These are phyloP conservation scores for Antitrichia curtipendula DNA, from an alignment of 225 moss, liverwort and hornwort species.

Conservation along the genomic window DNA sequence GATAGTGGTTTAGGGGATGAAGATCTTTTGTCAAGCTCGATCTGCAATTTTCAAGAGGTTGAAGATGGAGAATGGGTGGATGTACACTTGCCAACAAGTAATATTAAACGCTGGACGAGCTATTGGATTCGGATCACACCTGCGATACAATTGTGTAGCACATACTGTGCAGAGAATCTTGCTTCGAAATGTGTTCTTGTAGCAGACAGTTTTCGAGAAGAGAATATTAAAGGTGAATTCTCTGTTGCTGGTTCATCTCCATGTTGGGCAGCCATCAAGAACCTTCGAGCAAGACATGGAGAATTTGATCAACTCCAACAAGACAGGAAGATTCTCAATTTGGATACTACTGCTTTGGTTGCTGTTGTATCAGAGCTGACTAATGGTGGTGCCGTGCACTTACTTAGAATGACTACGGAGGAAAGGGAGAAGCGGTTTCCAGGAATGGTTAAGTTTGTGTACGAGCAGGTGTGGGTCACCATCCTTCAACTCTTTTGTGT, in stretches of 20 bases:
- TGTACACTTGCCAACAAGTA: slow-evolving; percentile 9
- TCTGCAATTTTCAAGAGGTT: slow-evolving; percentile 40
- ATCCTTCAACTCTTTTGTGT: not conserved
- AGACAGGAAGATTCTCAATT: slow-evolving; percentile 42
- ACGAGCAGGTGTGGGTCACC: slow-evolving; percentile 50
- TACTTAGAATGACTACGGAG: slow-evolving; percentile 24
- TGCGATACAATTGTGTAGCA: not conserved
- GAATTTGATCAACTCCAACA: slow-evolving; percentile 1
- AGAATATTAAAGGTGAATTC: not conserved
- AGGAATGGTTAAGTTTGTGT: slow-evolving; percentile 61
- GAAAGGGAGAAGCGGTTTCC: slow-evolving; percentile 56
- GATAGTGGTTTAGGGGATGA: not conserved
- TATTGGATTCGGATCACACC: slow-evolving; percentile 26
- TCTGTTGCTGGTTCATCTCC: not conserved
- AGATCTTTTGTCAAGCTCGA: not conserved
- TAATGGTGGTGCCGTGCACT: slow-evolving; percentile 50
- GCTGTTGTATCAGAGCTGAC: slow-evolving; percentile 72
- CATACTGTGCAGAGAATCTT: not conserved
- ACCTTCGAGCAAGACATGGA: slow-evolving; percentile 9
- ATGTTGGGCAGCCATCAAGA: slow-evolving; percentile 24
- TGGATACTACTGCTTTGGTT: slow-evolving; percentile 90
- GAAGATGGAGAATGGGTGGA: slow-evolving; percentile 83
- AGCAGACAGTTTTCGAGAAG: not conserved
- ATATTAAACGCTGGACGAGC: slow-evolving; percentile 13
- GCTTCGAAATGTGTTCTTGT: not conserved